These are phyloP conservation scores for Phyllosticta capitalensis DNA, from an alignment of 2,329 filamentous ascomycete species.

Conservation along the genomic window DNA sequence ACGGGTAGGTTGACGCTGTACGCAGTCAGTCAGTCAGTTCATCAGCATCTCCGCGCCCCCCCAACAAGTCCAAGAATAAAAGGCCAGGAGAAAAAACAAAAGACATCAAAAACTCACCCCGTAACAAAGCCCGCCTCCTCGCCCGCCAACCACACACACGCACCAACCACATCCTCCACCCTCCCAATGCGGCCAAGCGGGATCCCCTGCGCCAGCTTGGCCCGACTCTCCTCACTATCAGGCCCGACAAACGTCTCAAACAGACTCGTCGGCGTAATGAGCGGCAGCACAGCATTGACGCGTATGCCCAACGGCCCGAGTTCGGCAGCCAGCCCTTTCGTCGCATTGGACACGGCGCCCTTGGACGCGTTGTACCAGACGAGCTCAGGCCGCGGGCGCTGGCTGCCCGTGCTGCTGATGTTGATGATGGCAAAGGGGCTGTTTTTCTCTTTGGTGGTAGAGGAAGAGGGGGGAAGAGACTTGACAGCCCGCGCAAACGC, in stretches of 20 bases:
- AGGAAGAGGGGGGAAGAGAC: not conserved
- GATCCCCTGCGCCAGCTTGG: slow-evolving; percentile 46
- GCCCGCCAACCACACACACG: slow-evolving; percentile 48
- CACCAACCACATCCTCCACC: slow-evolving; percentile 50
- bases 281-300: slow-evolving; percentile 62
- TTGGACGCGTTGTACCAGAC: slow-evolving; percentile 66
- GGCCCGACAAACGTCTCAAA: slow-evolving; percentile 51
- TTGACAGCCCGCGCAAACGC: slow-evolving; percentile 54
- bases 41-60: slow-evolving; percentile 29
- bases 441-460: slow-evolving; percentile 30
- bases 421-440: slow-evolving; percentile 54
- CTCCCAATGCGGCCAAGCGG: slow-evolving; percentile 50
- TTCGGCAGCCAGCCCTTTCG: slow-evolving; percentile 61
- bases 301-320: slow-evolving; percentile 64
- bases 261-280: slow-evolving; percentile 57
- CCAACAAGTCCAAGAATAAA: no score
- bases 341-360: slow-evolving; percentile 54
- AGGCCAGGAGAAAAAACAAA: not conserved
- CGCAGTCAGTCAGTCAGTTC: not conserved
- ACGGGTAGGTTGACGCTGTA: slow-evolving; percentile 29
- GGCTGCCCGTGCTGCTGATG: slow-evolving; percentile 55
- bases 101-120: slow-evolving; percentile 27
- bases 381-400: slow-evolving; percentile 51
- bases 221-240: slow-evolving; percentile 46
- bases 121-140: slow-evolving; percentile 53